These are phyloP conservation scores for Trypanosoma avium DNA, from an alignment of 208 protist species.

Conservation along the genomic window DNA sequence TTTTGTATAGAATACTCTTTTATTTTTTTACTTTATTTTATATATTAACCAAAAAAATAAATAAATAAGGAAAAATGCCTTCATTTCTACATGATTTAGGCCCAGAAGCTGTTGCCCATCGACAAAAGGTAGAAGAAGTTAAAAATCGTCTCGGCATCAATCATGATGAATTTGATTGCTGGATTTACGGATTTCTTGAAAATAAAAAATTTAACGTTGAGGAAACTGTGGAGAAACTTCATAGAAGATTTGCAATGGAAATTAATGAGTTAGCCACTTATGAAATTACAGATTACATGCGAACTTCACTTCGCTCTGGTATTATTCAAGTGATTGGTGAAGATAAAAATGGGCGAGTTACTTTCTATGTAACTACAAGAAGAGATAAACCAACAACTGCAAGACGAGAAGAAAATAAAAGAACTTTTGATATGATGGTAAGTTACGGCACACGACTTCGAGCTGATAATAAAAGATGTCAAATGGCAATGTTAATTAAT, in stretches of 20 bases:
- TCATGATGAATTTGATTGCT: slow-evolving; percentile 72
- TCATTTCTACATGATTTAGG: slow-evolving; percentile 55
- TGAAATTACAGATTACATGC: slow-evolving; percentile 64
- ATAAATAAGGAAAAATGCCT: slow-evolving; percentile 15
- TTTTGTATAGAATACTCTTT: too few species aligned
- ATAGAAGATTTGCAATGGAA: slow-evolving; percentile 65
- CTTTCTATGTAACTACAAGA: slow-evolving; percentile 49
- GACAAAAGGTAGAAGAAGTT: slow-evolving; percentile 63
- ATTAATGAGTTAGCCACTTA: slow-evolving; percentile 49
- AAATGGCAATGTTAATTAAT: slow-evolving; percentile 71
- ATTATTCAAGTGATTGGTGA: slow-evolving; percentile 62
- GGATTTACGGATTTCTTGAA: slow-evolving; percentile 78
- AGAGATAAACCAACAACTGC: slow-evolving; percentile 44
- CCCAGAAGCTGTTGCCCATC: slow-evolving; percentile 45
- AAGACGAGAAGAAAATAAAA: slow-evolving; percentile 41
- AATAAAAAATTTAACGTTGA: slow-evolving; percentile 81
- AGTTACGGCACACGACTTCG: slow-evolving; percentile 67
- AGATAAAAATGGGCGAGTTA: slow-evolving; percentile 53
- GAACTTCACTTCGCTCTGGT: slow-evolving; percentile 42
- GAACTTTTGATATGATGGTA: slow-evolving; percentile 67
- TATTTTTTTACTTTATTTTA: too few species aligned
- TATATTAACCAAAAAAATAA: neutral
- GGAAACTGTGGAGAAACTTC: slow-evolving; percentile 67
- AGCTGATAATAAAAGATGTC: slow-evolving; percentile 42
- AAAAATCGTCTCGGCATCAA: slow-evolving; percentile 55